phyloP scores from a whole-genome alignment of 192 early-diverging fungal genomes.

The Entomortierella beljakovae region DNA sequence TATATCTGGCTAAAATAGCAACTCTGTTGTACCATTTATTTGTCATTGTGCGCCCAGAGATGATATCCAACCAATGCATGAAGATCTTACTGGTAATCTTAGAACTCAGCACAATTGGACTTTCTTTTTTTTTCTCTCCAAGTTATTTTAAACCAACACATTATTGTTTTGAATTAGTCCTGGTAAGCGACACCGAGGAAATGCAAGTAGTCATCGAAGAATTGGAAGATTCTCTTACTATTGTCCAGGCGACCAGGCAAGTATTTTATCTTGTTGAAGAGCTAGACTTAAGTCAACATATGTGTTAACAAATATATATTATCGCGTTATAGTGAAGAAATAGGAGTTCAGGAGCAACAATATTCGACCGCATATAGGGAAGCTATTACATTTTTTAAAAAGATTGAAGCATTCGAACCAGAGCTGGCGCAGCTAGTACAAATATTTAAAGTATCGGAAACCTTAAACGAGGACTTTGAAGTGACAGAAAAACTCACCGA shows the following conservation, averaged over 20 bases:
- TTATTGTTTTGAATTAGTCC: slow-evolving; percentile 15
- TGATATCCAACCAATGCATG: slow-evolving; percentile 36
- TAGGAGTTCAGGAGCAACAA: slow-evolving; percentile 31
- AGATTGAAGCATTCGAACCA: slow-evolving; percentile 25
- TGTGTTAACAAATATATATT: too few species aligned
- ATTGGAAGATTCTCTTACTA: slow-evolving; percentile 38
- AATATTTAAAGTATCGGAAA: slow-evolving; percentile 5
- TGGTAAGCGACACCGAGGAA: slow-evolving; percentile 39
- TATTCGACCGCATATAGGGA: slow-evolving; percentile 44
- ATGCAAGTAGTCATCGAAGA: slow-evolving; percentile 40
- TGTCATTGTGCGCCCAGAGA: slow-evolving; percentile 13
- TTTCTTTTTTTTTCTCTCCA: too few species aligned
- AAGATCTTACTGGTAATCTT: slow-evolving; percentile 28
- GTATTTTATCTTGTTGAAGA: not conserved
- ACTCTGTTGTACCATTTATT: too few species aligned
- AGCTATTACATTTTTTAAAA: slow-evolving; percentile 21
- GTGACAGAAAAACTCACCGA: slow-evolving; percentile 37
- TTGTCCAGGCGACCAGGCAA: slow-evolving; percentile 50
- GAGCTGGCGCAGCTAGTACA: slow-evolving; percentile 21
- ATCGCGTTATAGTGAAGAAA: slow-evolving; percentile 25
- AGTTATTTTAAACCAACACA: not conserved
- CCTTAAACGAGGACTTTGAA: slow-evolving; percentile 26
- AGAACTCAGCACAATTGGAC: too few species aligned
- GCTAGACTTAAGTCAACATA: too few species aligned
- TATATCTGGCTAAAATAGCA: too few species aligned